Percentiles rank a stretch among this genome's conserved stretches.
Evolutionary conservation across 164 flowering plant genomes (phyloP).

Genomic region (Piper betle): DNA sequence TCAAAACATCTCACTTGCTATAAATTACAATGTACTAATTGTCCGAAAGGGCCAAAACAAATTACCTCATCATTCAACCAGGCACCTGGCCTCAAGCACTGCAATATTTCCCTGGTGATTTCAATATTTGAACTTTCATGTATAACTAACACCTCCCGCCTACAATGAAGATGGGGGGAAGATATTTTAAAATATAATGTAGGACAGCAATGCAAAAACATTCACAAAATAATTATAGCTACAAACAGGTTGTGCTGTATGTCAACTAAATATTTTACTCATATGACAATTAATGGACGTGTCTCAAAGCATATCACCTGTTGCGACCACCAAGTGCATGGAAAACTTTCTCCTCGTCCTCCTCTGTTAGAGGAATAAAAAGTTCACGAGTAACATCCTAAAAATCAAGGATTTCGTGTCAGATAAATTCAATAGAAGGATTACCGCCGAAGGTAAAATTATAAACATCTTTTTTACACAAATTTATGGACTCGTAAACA

Average conservation of each 20-base stretch:
- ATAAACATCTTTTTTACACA: too few species aligned
- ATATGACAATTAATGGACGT: background rate
- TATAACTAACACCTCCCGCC: conserved; percentile 47
- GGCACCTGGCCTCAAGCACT: conserved; percentile 58
- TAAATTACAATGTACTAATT: too few species aligned
- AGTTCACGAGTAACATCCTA: conserved; percentile 39
- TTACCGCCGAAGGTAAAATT: too few species aligned
- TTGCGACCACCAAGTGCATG: conserved; percentile 37
- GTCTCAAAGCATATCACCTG: conserved; percentile 23
- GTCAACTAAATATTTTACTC: too few species aligned
- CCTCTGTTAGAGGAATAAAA: conserved; percentile 55
- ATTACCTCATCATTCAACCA: conserved; percentile 98
- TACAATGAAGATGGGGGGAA: conserved; percentile 10
- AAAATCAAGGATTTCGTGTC: background rate
- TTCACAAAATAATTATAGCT: too few species aligned
- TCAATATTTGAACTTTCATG: conserved; percentile 70
- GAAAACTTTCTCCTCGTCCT: conserved; percentile 51
- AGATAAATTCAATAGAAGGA: background rate
- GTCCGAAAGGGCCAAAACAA: background rate
- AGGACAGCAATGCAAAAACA: background rate
- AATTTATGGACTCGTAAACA: too few species aligned
- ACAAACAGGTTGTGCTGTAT: too few species aligned
- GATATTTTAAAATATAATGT: too few species aligned
- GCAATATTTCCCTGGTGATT: conserved; percentile 62
- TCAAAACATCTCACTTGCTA: background rate